phyloP scores from a whole-genome alignment of 164 flowering plant genomes.

The Cinnamomum chago region DNA sequence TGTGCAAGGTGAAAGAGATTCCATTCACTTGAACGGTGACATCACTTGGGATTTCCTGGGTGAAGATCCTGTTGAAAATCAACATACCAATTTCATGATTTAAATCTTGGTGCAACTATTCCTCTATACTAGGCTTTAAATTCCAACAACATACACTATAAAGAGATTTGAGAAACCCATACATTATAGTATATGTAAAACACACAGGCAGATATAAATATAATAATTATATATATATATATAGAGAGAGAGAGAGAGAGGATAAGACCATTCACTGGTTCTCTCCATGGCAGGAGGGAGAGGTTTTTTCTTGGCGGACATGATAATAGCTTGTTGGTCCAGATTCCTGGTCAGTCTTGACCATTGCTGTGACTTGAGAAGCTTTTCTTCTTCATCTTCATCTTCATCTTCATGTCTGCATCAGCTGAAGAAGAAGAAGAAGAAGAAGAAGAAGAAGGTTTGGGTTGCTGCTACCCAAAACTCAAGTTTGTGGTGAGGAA shows the following conservation, averaged over 20 bases:
- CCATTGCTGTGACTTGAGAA: slow-evolving; percentile 30
- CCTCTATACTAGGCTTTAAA: background rate
- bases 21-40: slow-evolving; percentile 62
- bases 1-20: slow-evolving; percentile 75
- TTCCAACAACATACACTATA: background rate
- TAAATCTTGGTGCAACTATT: slow-evolving; percentile 4
- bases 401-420: slow-evolving; percentile 21
- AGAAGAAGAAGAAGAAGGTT: background rate
- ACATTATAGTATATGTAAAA: background rate
- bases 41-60: slow-evolving; percentile 92
- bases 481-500: slow-evolving; percentile 9
- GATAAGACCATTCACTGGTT: slow-evolving; percentile 76
- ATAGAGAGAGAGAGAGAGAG: background rate
- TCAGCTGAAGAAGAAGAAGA: slow-evolving; percentile 14
- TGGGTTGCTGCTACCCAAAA: slow-evolving; percentile 2
- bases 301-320: slow-evolving; percentile 56
- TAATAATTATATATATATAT: background rate
- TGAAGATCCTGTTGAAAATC: slow-evolving; percentile 70
- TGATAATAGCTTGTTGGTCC: slow-evolving; percentile 20
- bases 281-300: slow-evolving; percentile 72
- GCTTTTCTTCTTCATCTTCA: slow-evolving; percentile 23
- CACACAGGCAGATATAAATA: background rate
- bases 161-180: background rate
- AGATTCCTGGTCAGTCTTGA: slow-evolving; percentile 35
- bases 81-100: slow-evolving; percentile 7